Base-by-base conservation (phyloP, 768 basidiomycete species). In the Lentinula aciculospora region DNA sequence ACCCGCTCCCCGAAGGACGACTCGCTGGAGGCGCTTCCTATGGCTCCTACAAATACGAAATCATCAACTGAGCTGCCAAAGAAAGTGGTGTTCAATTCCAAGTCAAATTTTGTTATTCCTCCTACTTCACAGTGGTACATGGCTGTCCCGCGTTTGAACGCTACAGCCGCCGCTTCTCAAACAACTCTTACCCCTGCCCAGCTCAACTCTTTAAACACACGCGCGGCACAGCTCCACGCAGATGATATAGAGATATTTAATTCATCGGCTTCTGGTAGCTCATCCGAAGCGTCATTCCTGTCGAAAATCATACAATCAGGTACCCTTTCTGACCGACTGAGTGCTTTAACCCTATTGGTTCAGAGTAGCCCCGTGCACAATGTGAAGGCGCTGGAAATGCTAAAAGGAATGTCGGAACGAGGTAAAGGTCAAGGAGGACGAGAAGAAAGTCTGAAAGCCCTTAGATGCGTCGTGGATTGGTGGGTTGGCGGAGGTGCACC, bases 401-500 rank as follows among this genome's bases (percentile, higher is more conserved):
- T 98, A 56, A 83, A 84, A 66, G 72, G 71, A 3, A 86, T 96
- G 87, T 84, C 89, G 1, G 89, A 90, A 66, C 74, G 80, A 34
- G 87, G 88, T 0, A 84, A 88, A 60, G 87, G 86, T 0, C 92
- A 92, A 65, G 93, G 92, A 39, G 92, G 92, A 3, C 80, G 95
- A n/a, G 94, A 94, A 51, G 95, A 98, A 74, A 86, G 89, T 63
- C 69, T 97, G 44, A 94, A 95, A 62, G 94, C 95, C 2, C 67
- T 96, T 56, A 79, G 95, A 42, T 96, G 94, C 60, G 78, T 99
- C 58, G 86, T 92, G 31, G 96, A 98, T 81, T 98, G 96, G 94
- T 97, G 94, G 93, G 82, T 89, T 46, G 94, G 94, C 31, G 95
- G 94, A 23, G 93, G 93, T n/a, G 90, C 86, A 19, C 92, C 94